Base-by-base conservation (phyloP, 2,329 filamentous ascomycete genomes). In the Atkinsonella texensis region DNA sequence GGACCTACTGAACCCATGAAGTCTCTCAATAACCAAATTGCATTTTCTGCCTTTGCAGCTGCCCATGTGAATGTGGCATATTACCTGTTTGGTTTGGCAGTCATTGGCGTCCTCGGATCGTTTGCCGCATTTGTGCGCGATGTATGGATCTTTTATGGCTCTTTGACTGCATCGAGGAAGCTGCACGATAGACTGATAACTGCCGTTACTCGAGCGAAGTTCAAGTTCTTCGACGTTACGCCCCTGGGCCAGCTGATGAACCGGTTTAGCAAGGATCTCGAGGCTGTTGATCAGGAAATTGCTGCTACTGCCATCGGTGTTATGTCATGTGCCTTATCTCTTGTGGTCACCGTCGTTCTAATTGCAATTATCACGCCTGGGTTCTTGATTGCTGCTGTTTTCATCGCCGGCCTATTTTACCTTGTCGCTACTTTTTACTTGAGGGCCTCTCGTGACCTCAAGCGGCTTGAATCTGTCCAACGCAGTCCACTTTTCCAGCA, bases 171-270 rank as follows among this genome's bases (percentile, higher is more conserved):
- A 2, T 97, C 93, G 28, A 84, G 80, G 72, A 84, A 82, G 58
- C 81, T 98, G 18, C 93, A 98, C 65, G 77, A 84, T 57, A 74
- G 79, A 38, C 74, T 98, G 51, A 85, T 98, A 65, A 76, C 80
- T 31, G 76, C 85, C 1, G 82, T 98, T 23, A 85, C 88, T 13
- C 83, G 90, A 58, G 93, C 93, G 32, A 91, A 89, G 65, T 97
- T 98, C 75, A 89, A 87, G 64, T 98, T 98, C 72, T 98, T 98
- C 62, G 93, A 98, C 63, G 86, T 91, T 1, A 98, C 93, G 0
- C 93, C 93, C 2, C 79, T 97, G 0, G 93, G 93, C 12, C 91
- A 96, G 68, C 77, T 98, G 61, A 97, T 97, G 84, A 98, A 98
- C 68, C 83, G 93, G 18, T 98, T 98, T 71, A 97, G 91, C 65